Evolutionary conservation across 2,329 filamentous ascomycete species (phyloP).

Genomic region (Colletotrichum lindemuthianum): DNA sequence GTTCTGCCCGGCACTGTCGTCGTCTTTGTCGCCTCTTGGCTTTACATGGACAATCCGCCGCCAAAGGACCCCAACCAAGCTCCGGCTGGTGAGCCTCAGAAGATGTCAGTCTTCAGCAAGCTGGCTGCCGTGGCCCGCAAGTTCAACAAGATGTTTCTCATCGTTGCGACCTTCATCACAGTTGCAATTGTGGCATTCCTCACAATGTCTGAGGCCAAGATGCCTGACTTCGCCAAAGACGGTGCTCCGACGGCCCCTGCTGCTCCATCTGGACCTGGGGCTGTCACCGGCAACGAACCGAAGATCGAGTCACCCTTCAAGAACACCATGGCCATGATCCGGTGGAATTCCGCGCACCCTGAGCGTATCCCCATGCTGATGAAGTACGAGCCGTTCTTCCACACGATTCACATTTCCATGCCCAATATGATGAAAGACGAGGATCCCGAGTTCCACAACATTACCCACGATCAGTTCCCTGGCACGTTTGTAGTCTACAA

Average conservation of each 20-base stretch:
- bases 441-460: constrained; percentile 37
- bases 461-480: constrained; percentile 43
- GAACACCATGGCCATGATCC: constrained; percentile 43
- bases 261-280: constrained; percentile 6
- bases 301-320: constrained; percentile 41
- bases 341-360: constrained; percentile 41
- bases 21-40: constrained; percentile 45
- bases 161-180: constrained; percentile 33
- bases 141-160: constrained; percentile 33
- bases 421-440: constrained; percentile 36
- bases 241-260: constrained; percentile 3
- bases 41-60: constrained; percentile 44
- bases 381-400: constrained; percentile 46
- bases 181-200: constrained; percentile 38
- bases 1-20: constrained; percentile 43
- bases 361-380: constrained; percentile 42
- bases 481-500: constrained; percentile 38
- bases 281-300: constrained; percentile 28
- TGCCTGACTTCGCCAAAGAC: constrained; percentile 34
- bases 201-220: constrained; percentile 36
- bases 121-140: constrained; percentile 32
- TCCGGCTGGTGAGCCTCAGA: constrained; percentile 26
- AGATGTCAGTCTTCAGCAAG: constrained; percentile 30
- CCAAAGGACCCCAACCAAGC: constrained; percentile 37
- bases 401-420: constrained; percentile 43